Evolutionary conservation across 495 filamentous ascomycete species (phyloP).

Genomic region (Daldinia grandis): DNA sequence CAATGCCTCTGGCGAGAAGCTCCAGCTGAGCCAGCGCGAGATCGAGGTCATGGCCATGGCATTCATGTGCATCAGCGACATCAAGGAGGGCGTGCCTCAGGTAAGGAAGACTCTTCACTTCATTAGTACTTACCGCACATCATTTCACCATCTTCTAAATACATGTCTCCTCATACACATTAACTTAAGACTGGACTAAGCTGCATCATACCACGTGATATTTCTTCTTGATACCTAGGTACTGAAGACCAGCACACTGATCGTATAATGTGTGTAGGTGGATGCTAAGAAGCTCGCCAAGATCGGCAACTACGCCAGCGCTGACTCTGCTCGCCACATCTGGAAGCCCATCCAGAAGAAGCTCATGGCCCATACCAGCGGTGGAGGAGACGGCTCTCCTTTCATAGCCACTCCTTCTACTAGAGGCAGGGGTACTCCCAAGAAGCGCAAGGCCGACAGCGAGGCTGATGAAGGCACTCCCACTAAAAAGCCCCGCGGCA

Average conservation of each 20-base stretch:
- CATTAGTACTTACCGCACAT: not conserved
- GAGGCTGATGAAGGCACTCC: not conserved
- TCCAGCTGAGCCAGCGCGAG: conserved; percentile 20
- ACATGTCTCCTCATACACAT: not conserved
- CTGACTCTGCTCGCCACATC: conserved; percentile 29
- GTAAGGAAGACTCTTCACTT: conserved; percentile 4
- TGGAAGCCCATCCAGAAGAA: conserved; percentile 31
- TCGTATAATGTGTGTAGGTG: conserved; percentile 9
- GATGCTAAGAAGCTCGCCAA: conserved; percentile 27
- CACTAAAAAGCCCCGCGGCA: conserved; percentile 18
- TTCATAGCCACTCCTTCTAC: not conserved
- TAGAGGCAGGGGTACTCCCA: not conserved
- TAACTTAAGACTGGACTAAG: not conserved
- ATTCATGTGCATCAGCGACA: conserved; percentile 12
- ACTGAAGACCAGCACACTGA: not conserved
- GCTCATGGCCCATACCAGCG: conserved; percentile 1
- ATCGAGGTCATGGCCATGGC: conserved; percentile 21
- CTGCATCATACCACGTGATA: too few species aligned
- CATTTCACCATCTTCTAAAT: not conserved
- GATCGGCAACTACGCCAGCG: conserved; percentile 17
- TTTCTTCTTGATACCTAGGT: not conserved
- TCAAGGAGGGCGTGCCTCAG: conserved; percentile 17
- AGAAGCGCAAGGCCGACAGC: conserved; percentile 22
- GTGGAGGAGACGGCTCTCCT: not conserved
- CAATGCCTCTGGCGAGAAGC: not conserved